Percentiles rank a stretch among this genome's conserved stretches.
Conservation (phyloP, 1,139 yeast genomes). For the Candida gigantensis region DNA sequence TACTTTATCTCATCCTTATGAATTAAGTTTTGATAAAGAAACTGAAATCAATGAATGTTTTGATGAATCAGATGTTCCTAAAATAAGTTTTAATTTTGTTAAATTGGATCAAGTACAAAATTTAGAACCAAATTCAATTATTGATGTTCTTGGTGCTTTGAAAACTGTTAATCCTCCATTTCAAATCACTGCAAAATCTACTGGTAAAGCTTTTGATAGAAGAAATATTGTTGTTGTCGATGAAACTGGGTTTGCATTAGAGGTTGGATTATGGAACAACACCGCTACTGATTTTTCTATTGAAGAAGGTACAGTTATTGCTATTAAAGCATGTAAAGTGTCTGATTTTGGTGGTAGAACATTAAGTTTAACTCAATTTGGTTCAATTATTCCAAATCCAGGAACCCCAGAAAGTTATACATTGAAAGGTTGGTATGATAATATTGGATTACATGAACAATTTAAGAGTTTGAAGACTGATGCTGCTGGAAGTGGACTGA, state of each 20-base stretch:
- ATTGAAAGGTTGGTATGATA: conserved; percentile 94
- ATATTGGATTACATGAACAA: conserved; percentile 62
- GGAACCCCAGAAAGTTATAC: conserved; percentile 86
- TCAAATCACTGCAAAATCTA: conserved; percentile 87
- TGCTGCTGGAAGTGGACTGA: conserved; percentile 26
- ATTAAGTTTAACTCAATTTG: conserved; percentile 77
- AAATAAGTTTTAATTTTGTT: conserved; percentile 73
- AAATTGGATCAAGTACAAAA: conserved; percentile 66
- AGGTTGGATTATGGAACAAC: conserved; percentile 89
- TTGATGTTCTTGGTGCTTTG: conserved; percentile 87
- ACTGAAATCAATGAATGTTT: conserved; percentile 72
- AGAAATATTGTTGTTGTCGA: conserved; percentile 88
- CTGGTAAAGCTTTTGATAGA: conserved; percentile 89
- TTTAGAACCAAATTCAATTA: conserved; percentile 67
- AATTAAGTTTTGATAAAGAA: conserved; percentile 78
- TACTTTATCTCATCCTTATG: conserved; percentile 84
- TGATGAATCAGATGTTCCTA: conserved; percentile 67
- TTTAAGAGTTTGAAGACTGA: conserved; percentile 59
- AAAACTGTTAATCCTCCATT: conserved; percentile 72
- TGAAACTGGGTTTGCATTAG: conserved; percentile 72
- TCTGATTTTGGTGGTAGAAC: conserved; percentile 89
- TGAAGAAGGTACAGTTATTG: conserved; percentile 85
- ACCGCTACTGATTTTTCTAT: conserved; percentile 74
- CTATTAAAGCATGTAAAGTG: conserved; percentile 87
- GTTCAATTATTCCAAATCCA: conserved; percentile 77